phyloP scores from a whole-genome alignment of 306 rosid species.

The Prunus mira region DNA sequence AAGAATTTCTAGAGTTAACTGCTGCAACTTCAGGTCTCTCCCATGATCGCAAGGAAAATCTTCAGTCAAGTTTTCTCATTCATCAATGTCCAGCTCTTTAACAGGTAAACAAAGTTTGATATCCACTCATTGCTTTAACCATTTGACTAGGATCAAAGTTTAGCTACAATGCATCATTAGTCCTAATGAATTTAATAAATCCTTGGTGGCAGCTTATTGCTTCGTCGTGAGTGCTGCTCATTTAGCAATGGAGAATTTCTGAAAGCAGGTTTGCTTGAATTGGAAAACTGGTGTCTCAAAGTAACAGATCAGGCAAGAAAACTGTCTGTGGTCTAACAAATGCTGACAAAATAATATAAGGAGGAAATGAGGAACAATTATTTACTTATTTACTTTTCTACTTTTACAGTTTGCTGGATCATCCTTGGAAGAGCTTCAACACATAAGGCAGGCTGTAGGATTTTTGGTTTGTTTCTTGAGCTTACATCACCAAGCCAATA shows the following conservation, averaged over 20 bases:
- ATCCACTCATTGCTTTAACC: not conserved
- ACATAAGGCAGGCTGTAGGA: conserved; percentile 81
- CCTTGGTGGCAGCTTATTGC: conserved; percentile 57
- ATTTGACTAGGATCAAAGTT: not conserved
- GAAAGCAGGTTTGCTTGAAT: conserved; percentile 73
- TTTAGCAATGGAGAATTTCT: conserved; percentile 89
- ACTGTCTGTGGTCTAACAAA: not conserved
- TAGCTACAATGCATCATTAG: too few relatives aligned
- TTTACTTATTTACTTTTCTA: conserved; percentile 6
- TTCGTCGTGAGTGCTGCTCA: conserved; percentile 91
- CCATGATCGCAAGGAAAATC: conserved; percentile 67
- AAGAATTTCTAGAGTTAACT: conserved; percentile 9
- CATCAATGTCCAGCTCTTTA: conserved; percentile 85
- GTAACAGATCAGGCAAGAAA: conserved; percentile 63
- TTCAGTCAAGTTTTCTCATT: conserved; percentile 81
- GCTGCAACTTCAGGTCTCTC: conserved; percentile 58
- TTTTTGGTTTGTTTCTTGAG: conserved; percentile 60
- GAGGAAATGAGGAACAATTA: not conserved
- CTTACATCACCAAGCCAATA: conserved; percentile 8
- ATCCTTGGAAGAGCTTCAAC: conserved; percentile 86
- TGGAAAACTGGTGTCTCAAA: conserved; percentile 80
- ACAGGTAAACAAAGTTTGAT: conserved; percentile 53
- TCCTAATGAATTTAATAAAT: not conserved
- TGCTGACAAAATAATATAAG: not conserved
- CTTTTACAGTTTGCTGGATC: conserved; percentile 63